Evolutionary conservation across 2,329 filamentous ascomycete genomes (phyloP).

Genomic region (Alternaria postmessia): DNA sequence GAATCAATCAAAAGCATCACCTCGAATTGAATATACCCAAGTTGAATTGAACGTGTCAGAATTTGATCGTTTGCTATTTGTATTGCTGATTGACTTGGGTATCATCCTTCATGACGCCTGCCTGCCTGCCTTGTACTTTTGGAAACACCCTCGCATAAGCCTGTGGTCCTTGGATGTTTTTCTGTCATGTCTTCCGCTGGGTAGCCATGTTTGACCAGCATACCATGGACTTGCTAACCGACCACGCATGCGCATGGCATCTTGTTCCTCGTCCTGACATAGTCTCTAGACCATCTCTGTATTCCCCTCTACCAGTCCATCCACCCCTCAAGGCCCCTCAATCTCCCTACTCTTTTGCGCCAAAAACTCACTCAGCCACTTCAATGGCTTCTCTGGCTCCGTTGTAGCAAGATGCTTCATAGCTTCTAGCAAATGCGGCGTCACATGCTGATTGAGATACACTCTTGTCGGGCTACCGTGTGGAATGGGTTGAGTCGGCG

Average conservation of each 20-base stretch:
- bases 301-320: not conserved
- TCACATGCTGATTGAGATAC: constrained; percentile 60
- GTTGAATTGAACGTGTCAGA: constrained; percentile 21
- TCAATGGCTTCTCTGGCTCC: constrained; percentile 61
- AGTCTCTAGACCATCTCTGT: too few species aligned
- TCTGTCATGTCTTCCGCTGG: not conserved
- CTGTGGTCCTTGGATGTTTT: not conserved
- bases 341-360: constrained; percentile 58
- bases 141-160: constrained; percentile 13
- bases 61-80: constrained; percentile 8
- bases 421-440: constrained; percentile 60
- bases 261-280: not conserved
- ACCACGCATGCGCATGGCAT: too few species aligned
- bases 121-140: constrained; percentile 14
- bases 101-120: constrained; percentile 22
- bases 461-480: constrained; percentile 59
- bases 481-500: constrained; percentile 50
- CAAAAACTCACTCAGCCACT: constrained; percentile 59
- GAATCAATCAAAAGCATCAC: constrained; percentile 48
- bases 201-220: not conserved
- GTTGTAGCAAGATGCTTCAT: constrained; percentile 61
- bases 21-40: constrained; percentile 35
- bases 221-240: not conserved
- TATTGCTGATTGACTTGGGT: constrained; percentile 25
- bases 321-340: constrained; percentile 47